Evolutionary conservation across 202 grass and related monocot genomes (phyloP), one percentile per base, ranked within the genome.

Genomic region (Setaria viridis): DNA sequence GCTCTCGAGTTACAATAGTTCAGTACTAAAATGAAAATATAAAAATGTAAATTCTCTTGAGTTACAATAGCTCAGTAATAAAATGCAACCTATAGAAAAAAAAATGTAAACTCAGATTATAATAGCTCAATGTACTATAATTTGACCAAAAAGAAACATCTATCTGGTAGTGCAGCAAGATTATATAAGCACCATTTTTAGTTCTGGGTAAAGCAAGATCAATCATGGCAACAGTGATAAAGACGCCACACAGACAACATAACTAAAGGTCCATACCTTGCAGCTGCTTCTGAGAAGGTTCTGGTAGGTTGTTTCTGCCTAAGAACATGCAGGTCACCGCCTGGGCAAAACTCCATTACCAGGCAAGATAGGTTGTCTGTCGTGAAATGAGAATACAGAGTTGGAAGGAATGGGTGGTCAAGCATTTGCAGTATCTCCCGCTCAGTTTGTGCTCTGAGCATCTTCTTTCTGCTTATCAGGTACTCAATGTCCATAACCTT

Each of bases 401-500:
- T 93, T 20, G 95, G 95, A 87, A 98, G 91, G 83, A 98, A 95
- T 16, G 95, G 95, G 56, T 98, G 95, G 71, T 98, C 95, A 5
- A 98, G 93, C 93, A 98, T 95, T 85, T 98, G 95, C 63, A 98
- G 86, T 80, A 98, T 98, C 83, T 95, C 95, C 57, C 95, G 92
- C 84, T 98, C 95, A 2, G 95, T 98, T 87, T 98, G 95, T 69
- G 95, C 91, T 88, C 95, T 95, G 45, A 98, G 76, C 93, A 98
- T 98, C 85, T 98, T 98, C 84, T 98, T 98, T 77, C 95, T 88
- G 68, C 87, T 95, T 68, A 98, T 87, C 4, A 98, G 89, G 80
- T 93, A 95, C 46, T 98, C 95, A 11, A 98, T 89, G 65, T 98
- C 95, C 95, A 98, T 98, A 64, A 95, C 89, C 71, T 98, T 98